Conservation (phyloP, 2,329 filamentous ascomycete genomes). For the Penicillium expansum region DNA sequence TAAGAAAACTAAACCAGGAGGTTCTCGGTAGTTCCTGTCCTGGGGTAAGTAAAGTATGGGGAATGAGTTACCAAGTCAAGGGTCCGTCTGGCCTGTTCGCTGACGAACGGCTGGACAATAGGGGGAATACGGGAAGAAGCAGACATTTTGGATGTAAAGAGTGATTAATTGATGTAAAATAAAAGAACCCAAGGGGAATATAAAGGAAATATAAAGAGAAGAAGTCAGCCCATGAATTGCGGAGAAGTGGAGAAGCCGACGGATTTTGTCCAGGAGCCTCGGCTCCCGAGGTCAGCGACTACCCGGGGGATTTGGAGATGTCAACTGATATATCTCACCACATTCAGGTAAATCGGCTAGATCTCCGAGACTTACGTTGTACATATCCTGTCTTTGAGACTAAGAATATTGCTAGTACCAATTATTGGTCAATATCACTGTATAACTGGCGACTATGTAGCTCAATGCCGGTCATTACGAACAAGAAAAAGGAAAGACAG, state of each 20-base stretch:
- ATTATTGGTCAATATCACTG: background rate
- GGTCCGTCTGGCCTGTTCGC: slow-evolving; percentile 78
- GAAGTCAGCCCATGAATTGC: slow-evolving; percentile 21
- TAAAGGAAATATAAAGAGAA: background rate
- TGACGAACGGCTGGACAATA: slow-evolving; percentile 65
- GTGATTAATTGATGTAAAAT: background rate
- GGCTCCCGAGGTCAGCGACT: slow-evolving; percentile 14
- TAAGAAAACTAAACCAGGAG: background rate
- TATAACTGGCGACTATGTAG: background rate
- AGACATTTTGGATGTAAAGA: slow-evolving; percentile 44
- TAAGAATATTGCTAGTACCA: background rate
- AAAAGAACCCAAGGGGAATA: background rate
- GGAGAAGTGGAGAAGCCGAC: slow-evolving; percentile 34
- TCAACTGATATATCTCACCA: background rate
- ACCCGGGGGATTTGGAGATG: background rate
- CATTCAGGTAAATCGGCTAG: background rate
- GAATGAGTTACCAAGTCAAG: slow-evolving; percentile 64
- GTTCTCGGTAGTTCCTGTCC: background rate
- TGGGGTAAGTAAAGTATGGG: background rate
- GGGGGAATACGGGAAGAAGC: slow-evolving; percentile 54
- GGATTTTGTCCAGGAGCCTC: slow-evolving; percentile 25
- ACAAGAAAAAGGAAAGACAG: background rate
- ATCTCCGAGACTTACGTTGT: background rate
- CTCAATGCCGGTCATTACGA: background rate
- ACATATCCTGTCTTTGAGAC: too few species aligned